Percentiles rank a stretch among this genome's conserved stretches.
phyloP scores from a whole-genome alignment of 257 asterid genomes.

The Coffea canephora region DNA sequence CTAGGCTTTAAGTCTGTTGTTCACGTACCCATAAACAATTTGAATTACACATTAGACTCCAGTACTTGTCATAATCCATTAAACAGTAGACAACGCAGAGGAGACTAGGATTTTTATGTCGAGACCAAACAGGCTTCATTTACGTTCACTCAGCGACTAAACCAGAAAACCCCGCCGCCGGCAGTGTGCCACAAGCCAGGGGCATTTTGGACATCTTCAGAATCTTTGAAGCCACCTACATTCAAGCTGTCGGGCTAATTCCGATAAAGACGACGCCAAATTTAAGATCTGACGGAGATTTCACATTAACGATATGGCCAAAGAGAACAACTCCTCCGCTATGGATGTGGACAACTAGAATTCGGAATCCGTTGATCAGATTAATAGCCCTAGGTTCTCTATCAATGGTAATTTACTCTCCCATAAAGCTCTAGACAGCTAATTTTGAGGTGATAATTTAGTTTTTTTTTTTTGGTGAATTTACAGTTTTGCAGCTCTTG shows the following conservation, averaged over 20 bases:
- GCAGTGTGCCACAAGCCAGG: not conserved
- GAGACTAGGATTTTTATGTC: not conserved
- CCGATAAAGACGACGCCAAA: not conserved
- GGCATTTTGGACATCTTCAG: not conserved
- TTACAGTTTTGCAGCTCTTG: conserved; percentile 49
- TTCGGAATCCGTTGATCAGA: no score
- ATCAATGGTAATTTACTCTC: no score
- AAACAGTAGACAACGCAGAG: not conserved
- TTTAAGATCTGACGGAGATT: not conserved
- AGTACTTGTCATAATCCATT: no score
- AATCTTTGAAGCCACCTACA: not conserved
- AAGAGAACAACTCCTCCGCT: no score
- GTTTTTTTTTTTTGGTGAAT: no score
- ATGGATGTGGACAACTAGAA: no score
- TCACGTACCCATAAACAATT: not conserved
- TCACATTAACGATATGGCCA: not conserved
- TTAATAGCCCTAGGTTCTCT: no score
- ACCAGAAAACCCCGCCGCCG: not conserved
- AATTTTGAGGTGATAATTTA: no score
- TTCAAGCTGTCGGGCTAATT: not conserved
- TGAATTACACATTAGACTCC: not conserved
- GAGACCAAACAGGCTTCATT: not conserved
- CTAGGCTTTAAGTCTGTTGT: not conserved
- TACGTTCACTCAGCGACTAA: not conserved
- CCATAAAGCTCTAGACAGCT: no score